Evolutionary conservation across 2,329 filamentous ascomycete species (phyloP).

Genomic region (Phaeosphaeriaceae sp.): DNA sequence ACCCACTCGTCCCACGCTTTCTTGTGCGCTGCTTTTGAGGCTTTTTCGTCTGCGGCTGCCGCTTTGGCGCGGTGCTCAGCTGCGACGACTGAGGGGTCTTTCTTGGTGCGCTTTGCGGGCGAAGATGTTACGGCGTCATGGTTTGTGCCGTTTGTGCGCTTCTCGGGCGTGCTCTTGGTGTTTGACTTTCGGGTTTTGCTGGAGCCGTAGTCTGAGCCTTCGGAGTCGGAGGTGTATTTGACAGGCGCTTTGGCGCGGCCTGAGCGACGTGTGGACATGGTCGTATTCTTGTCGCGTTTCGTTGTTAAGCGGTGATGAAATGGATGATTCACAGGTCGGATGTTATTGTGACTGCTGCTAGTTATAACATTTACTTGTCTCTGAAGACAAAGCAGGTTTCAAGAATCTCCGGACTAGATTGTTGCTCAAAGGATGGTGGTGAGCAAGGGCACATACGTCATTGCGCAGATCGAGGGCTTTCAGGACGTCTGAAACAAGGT

Average conservation of each 20-base stretch:
- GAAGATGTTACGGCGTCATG: neutral
- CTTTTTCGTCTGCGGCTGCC: slow-evolving; percentile 3
- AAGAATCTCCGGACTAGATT: slow-evolving; percentile 9
- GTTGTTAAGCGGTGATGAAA: neutral
- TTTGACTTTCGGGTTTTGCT: slow-evolving; percentile 7
- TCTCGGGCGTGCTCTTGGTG: slow-evolving; percentile 13
- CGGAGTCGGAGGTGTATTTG: slow-evolving; percentile 20
- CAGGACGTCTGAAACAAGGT: slow-evolving; percentile 2
- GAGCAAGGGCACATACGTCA: slow-evolving; percentile 15
- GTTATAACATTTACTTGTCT: neutral
- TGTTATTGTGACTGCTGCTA: neutral
- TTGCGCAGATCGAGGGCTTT: slow-evolving; percentile 12
- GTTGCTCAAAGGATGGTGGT: slow-evolving; percentile 9
- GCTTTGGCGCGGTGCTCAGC: slow-evolving; percentile 2
- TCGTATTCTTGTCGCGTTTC: neutral
- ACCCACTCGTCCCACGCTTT: slow-evolving; percentile 12
- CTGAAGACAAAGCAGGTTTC: slow-evolving; percentile 13
- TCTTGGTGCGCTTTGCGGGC: slow-evolving; percentile 15
- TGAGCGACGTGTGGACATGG: slow-evolving; percentile 20
- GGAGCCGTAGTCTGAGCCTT: slow-evolving; percentile 17
- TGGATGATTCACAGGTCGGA: too few species aligned
- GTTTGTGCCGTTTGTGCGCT: neutral
- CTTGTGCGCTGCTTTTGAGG: slow-evolving; percentile 8
- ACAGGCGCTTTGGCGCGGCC: slow-evolving; percentile 22
- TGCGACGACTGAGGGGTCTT: slow-evolving; percentile 2